Conservation (phyloP, 2,329 filamentous ascomycete genomes). For the Zalaria obscura region DNA sequence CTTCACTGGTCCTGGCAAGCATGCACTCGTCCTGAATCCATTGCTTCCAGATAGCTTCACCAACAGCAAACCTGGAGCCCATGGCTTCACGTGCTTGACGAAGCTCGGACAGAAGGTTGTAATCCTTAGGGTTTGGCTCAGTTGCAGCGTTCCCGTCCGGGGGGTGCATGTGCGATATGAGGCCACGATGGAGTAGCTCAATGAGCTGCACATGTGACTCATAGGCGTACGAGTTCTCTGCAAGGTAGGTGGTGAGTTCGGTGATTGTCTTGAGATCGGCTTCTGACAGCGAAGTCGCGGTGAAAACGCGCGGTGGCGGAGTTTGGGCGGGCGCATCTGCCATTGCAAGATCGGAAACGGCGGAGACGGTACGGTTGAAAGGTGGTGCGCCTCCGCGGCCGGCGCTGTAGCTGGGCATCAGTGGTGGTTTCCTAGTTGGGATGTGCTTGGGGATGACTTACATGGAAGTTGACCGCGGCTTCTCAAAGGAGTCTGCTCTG, state of each 20-base stretch:
- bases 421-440: conserved; percentile 2
- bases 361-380: conserved; percentile 24
- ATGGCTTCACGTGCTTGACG: conserved; percentile 41
- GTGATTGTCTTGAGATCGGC: conserved; percentile 28
- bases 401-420: background rate
- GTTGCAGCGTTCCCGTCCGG: conserved; percentile 8
- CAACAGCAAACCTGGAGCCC: conserved; percentile 52
- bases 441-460: background rate
- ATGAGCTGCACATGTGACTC: conserved; percentile 33
- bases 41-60: conserved; percentile 65
- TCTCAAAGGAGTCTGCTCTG: conserved; percentile 1
- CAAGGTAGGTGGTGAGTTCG: conserved; percentile 27
- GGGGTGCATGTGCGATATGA: conserved; percentile 25
- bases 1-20: conserved; percentile 47
- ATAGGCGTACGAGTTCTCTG: conserved; percentile 35
- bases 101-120: conserved; percentile 30
- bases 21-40: conserved; percentile 60
- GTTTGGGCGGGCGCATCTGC: conserved; percentile 29
- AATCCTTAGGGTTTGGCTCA: conserved; percentile 21
- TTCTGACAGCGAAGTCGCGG: conserved; percentile 26
- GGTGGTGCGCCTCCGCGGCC: conserved; percentile 14
- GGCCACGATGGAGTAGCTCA: conserved; percentile 32
- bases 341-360: conserved; percentile 32
- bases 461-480: conserved; percentile 2
- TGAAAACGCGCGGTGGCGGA: conserved; percentile 27